Conservation (phyloP, 768 basidiomycete genomes). For the Paxillus rubicundulus region DNA sequence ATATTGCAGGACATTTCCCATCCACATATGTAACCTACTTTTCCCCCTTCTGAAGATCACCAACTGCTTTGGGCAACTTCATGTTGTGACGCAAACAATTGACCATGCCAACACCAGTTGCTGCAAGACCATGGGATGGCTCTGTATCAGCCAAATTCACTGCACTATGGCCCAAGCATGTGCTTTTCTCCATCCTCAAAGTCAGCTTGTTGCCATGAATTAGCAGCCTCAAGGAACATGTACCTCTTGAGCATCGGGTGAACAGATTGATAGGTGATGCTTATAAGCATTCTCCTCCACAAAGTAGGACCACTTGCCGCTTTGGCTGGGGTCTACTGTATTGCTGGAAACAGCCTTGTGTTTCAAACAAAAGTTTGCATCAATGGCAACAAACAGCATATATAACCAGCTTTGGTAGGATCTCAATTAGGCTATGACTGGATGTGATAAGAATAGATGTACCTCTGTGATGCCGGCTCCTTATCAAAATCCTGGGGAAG, state of each 20-base stretch:
- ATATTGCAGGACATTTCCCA: no score
- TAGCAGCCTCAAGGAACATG: not conserved
- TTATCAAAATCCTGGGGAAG: not conserved
- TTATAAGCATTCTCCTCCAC: constrained; percentile 23
- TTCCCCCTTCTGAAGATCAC: constrained; percentile 14
- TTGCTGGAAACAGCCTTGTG: constrained; percentile 10
- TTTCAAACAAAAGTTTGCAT: constrained; percentile 32
- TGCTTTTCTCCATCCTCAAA: not conserved
- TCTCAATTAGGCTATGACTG: not conserved
- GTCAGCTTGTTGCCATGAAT: not conserved
- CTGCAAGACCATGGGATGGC: not conserved
- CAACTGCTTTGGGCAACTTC: constrained; percentile 5
- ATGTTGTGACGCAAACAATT: constrained; percentile 10
- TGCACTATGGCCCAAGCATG: not conserved
- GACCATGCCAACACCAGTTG: constrained; percentile 3
- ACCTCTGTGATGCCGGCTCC: not conserved
- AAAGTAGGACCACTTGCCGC: constrained; percentile 22
- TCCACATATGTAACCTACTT: not conserved
- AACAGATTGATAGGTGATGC: constrained; percentile 3
- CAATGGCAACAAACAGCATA: constrained; percentile 21
- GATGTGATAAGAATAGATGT: not conserved
- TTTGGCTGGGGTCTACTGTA: constrained; percentile 18
- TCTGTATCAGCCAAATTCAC: not conserved
- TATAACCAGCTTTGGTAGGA: constrained; percentile 14
- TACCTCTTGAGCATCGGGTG: constrained; percentile 18